phyloP scores from a whole-genome alignment of 352 stramenopile species.

The Phytophthora multivora region DNA sequence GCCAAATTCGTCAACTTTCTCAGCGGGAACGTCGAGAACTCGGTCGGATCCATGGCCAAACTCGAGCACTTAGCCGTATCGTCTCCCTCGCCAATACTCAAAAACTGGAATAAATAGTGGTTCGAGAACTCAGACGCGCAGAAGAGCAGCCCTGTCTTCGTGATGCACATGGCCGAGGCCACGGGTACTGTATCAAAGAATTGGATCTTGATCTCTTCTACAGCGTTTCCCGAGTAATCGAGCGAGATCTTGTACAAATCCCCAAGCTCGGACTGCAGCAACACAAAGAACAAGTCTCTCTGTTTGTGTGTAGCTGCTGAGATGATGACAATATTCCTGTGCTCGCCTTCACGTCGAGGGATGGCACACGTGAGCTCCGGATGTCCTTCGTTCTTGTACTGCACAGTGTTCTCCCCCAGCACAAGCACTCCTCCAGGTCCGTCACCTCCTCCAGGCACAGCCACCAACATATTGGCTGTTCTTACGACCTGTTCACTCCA shows the following conservation, averaged over 20 bases:
- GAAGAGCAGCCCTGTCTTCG: slow-evolving; percentile 97
- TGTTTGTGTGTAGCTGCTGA: slow-evolving; percentile 94
- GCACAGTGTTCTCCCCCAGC: slow-evolving; percentile 95
- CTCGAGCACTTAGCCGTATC: slow-evolving; percentile 77
- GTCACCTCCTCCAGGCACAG: slow-evolving; percentile 83
- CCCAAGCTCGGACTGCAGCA: slow-evolving; percentile 97
- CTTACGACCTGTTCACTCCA: slow-evolving; percentile 91
- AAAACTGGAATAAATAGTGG: slow-evolving; percentile 98
- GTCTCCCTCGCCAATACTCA: slow-evolving; percentile 95
- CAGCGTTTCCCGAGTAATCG: slow-evolving; percentile 78
- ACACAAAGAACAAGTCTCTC: slow-evolving; percentile 96
- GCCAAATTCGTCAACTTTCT: slow-evolving; percentile 91
- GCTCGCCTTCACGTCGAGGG: slow-evolving; percentile 76
- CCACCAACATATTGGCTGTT: slow-evolving; percentile 95
- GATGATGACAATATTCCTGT: slow-evolving; percentile 93
- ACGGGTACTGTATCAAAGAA: slow-evolving; percentile 98
- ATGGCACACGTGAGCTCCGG: slow-evolving; percentile 74
- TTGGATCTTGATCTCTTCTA: slow-evolving; percentile 89
- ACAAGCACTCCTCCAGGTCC: slow-evolving; percentile 95
- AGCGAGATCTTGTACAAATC: slow-evolving; percentile 99
- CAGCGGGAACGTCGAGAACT: slow-evolving; percentile 69
- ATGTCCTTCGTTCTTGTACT: slow-evolving; percentile 97
- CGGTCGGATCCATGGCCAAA: slow-evolving; percentile 68
- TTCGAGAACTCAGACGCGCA: slow-evolving; percentile 97
- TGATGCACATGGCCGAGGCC: slow-evolving; percentile 96